A percentile compares a stretch with the other conserved stretches of the same genome.
These are phyloP conservation scores for Saccharomycopsis phalli DNA, from an alignment of 1,139 yeast genomes.

Conservation along the genomic window DNA sequence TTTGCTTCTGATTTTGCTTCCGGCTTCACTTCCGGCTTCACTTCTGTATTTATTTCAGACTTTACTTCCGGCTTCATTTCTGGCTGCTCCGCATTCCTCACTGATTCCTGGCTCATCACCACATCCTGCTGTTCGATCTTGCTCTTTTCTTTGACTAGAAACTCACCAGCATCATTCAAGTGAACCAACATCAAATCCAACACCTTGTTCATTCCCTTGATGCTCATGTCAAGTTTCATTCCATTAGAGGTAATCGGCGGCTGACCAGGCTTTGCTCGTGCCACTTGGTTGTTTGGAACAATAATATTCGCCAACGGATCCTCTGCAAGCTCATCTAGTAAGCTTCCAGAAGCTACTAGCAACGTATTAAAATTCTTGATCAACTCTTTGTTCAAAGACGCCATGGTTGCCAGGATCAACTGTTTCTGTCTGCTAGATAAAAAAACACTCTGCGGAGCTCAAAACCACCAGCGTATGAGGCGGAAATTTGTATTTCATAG, in stretches of 20 bases:
- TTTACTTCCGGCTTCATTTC: slow-evolving; percentile 1
- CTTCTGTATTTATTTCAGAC: not conserved
- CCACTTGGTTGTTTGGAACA: slow-evolving; percentile 11
- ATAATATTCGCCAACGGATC: slow-evolving; percentile 18
- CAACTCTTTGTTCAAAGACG: slow-evolving; percentile 16
- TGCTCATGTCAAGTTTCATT: slow-evolving; percentile 12
- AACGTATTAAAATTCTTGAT: slow-evolving; percentile 11
- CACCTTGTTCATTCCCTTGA: slow-evolving; percentile 14
- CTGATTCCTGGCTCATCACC: no score
- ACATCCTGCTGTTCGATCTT: slow-evolving; percentile 1
- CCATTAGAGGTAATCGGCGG: not conserved
- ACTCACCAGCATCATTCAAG: slow-evolving; percentile 16
- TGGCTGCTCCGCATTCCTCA: not conserved
- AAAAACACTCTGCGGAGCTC: no score
- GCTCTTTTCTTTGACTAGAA: slow-evolving; percentile 7
- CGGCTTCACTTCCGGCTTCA: slow-evolving; percentile 3
- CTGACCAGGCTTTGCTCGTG: not conserved
- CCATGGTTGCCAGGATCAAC: not conserved
- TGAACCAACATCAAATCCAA: slow-evolving; percentile 19
- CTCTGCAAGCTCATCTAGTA: slow-evolving; percentile 18
- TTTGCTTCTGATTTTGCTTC: not conserved
- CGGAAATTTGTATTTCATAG: no score
- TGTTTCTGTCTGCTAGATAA: not conserved
- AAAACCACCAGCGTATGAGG: no score
- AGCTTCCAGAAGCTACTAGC: slow-evolving; percentile 10